A percentile compares a stretch with the other conserved stretches of the same genome.
phyloP scores from a whole-genome alignment of 2,329 filamentous ascomycete species.

The Stachybotrys elegans region DNA sequence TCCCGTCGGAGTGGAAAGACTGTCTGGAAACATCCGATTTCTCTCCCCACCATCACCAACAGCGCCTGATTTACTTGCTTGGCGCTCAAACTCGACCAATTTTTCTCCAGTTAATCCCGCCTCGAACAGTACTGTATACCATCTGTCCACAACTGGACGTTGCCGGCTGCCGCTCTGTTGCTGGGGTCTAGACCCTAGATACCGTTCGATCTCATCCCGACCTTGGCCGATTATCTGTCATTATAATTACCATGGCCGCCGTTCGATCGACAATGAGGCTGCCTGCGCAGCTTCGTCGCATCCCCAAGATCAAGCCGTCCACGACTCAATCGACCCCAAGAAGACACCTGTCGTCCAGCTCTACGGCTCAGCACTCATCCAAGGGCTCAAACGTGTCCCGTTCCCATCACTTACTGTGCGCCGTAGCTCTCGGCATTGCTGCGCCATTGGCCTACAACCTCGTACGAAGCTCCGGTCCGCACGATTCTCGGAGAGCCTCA shows the following conservation, averaged over 20 bases:
- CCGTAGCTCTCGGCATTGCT: slow-evolving; percentile 44
- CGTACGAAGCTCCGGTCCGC: slow-evolving; percentile 36
- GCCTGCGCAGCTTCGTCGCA: slow-evolving; percentile 19
- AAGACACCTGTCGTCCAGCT: slow-evolving; percentile 19
- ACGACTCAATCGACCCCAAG: slow-evolving; percentile 20
- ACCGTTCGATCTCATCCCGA: too few species aligned
- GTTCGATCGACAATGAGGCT: slow-evolving; percentile 23
- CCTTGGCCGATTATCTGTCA: too few species aligned
- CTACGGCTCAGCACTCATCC: slow-evolving; percentile 13
- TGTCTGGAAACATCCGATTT: slow-evolving; percentile 3
- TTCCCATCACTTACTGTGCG: slow-evolving; percentile 21
- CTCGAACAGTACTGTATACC: neutral
- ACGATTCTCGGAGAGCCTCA: too few species aligned
- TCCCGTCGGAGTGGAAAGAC: too few species aligned
- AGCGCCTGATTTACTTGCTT: slow-evolving; percentile 2
- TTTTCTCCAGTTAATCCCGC: neutral
- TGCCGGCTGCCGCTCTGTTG: neutral
- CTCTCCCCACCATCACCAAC: slow-evolving; percentile 1
- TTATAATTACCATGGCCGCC: slow-evolving; percentile 21
- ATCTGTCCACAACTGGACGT: neutral
- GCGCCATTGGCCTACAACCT: slow-evolving; percentile 53
- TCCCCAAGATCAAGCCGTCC: slow-evolving; percentile 16
- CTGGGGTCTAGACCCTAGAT: too few species aligned
- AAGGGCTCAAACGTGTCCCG: slow-evolving; percentile 13
- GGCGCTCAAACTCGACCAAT: too few species aligned